Evolutionary conservation across 1,284 basidiomycete genomes (phyloP).

Genomic region (Limonomyces culmigenus): DNA sequence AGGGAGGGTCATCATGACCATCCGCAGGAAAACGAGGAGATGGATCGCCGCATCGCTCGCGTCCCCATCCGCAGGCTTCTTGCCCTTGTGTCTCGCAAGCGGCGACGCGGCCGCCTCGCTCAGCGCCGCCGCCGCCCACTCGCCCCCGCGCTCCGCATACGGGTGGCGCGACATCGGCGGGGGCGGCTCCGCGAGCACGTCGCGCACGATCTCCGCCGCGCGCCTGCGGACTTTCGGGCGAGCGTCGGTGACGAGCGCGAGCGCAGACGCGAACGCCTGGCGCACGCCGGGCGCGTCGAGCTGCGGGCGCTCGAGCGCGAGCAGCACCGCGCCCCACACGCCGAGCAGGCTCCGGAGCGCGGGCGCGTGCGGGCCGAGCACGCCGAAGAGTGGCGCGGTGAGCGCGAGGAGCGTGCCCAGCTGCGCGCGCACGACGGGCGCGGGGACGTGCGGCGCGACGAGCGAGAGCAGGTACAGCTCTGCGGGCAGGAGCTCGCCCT

Average conservation of each 20-base stretch:
- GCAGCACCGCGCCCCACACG: slow-evolving; percentile 54
- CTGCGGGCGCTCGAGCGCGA: slow-evolving; percentile 52
- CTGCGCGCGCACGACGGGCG: slow-evolving; percentile 56
- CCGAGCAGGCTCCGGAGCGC: slow-evolving; percentile 59
- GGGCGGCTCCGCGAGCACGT: slow-evolving; percentile 61
- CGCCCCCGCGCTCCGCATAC: slow-evolving; percentile 64
- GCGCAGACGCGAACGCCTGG: slow-evolving; percentile 61
- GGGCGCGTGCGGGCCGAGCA: slow-evolving; percentile 45
- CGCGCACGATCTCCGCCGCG: slow-evolving; percentile 74
- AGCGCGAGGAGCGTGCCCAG: slow-evolving; percentile 47
- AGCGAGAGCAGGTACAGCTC: slow-evolving; percentile 82
- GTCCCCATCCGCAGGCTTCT: slow-evolving; percentile 41
- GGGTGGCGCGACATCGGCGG: slow-evolving; percentile 69
- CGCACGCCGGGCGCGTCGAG: slow-evolving; percentile 54
- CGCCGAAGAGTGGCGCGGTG: slow-evolving; percentile 64
- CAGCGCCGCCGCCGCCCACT: slow-evolving; percentile 63
- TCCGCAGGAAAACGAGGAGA: slow-evolving; percentile 60
- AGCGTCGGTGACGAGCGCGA: slow-evolving; percentile 74
- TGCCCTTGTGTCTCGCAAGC: slow-evolving; percentile 42
- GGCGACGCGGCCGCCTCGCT: slow-evolving; percentile 47
- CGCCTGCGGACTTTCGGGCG: slow-evolving; percentile 89
- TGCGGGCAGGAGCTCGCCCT: slow-evolving; percentile 75
- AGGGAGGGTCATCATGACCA: slow-evolving; percentile 44
- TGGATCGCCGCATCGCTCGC: slow-evolving; percentile 67
- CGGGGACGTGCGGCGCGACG: slow-evolving; percentile 57